Evolutionary conservation across 176 grass and related monocot species (phyloP).

Genomic region (Tuctoria greenei): DNA sequence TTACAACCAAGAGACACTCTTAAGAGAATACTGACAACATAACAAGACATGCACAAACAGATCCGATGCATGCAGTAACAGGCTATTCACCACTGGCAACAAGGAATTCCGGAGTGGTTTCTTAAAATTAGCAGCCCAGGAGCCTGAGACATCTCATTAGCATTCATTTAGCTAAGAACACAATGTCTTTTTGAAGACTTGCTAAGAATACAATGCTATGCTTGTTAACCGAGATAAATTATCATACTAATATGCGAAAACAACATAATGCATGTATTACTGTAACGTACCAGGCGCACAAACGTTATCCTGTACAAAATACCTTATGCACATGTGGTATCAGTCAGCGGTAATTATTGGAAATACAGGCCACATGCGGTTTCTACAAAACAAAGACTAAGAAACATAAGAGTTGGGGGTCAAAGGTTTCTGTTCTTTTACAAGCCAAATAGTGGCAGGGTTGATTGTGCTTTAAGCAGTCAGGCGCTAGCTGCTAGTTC

Average conservation of each 20-base stretch:
- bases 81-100: not conserved
- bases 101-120: not conserved
- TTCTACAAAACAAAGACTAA: not conserved
- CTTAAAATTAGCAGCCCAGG: conserved; percentile 1
- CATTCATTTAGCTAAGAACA: conserved; percentile 10
- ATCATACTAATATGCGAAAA: conserved; percentile 5
- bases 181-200: not conserved
- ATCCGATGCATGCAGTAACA: not conserved
- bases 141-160: not conserved
- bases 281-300: not conserved
- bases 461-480: conserved; percentile 1
- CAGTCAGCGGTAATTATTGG: not conserved
- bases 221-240: not conserved
- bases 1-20: not conserved
- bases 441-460: not conserved
- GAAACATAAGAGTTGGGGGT: not conserved
- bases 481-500: not conserved
- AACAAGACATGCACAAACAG: not conserved
- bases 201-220: not conserved
- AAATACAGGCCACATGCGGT: not conserved
- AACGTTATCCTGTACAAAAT: not conserved
- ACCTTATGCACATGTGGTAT: not conserved
- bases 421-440: not conserved
- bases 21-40: not conserved
- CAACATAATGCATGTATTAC: not conserved